Conservation (phyloP, 208 protist species). For the Trichomonas tenax region DNA sequence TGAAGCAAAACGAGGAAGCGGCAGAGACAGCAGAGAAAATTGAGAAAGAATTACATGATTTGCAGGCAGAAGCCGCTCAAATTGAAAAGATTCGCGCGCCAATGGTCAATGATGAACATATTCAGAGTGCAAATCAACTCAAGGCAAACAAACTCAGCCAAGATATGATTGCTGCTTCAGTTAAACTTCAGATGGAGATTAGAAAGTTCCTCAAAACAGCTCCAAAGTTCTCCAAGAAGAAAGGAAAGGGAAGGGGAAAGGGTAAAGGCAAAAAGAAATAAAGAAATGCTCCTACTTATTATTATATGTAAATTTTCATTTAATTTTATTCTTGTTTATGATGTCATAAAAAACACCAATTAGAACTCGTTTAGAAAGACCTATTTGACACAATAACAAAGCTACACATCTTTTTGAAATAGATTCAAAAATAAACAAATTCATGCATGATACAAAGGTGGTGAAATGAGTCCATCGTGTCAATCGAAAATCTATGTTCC, state of each 20-base stretch:
- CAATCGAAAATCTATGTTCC: no score
- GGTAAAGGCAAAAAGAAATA: background rate
- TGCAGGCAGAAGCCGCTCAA: background rate
- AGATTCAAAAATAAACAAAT: no score
- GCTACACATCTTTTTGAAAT: no score
- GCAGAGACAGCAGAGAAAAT: background rate
- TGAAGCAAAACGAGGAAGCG: background rate
- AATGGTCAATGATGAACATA: background rate
- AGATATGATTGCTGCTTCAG: background rate
- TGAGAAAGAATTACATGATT: background rate
- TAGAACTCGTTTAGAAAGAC: no score
- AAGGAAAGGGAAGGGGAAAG: no score
- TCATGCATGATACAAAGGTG: no score
- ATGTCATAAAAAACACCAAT: no score
- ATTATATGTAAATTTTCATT: background rate
- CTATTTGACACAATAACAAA: no score
- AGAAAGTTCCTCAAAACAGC: background rate
- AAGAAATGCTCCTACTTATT: background rate
- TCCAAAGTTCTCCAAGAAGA: background rate
- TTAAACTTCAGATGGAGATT: background rate
- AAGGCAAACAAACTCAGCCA: background rate
- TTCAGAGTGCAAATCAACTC: background rate
- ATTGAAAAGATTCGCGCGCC: background rate
- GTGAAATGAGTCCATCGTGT: no score
- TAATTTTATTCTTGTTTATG: no score